These are phyloP conservation scores for Heliocybe sulcata DNA, from an alignment of 1,284 basidiomycete species.

Conservation along the genomic window DNA sequence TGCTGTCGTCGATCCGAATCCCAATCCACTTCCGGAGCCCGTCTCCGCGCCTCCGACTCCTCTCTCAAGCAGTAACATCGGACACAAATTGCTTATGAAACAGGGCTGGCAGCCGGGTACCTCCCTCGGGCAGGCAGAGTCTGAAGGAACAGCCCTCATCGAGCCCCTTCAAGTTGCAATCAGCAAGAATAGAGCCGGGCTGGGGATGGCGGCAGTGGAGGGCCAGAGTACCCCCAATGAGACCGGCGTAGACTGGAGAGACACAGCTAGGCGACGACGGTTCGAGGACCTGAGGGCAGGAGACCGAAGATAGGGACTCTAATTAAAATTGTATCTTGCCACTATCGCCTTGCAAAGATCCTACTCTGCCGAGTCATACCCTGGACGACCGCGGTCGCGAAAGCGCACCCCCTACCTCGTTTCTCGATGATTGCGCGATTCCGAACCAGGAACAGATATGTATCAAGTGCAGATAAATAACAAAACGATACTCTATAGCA, in stretches of 20 bases:
- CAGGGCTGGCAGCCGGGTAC: conserved; percentile 72
- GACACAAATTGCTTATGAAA: conserved; percentile 57
- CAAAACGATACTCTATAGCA: background rate
- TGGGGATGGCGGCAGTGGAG: conserved; percentile 31
- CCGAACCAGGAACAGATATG: background rate
- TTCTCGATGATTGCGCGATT: no score
- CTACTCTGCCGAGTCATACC: no score
- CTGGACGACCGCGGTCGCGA: no score
- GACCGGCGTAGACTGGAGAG: conserved; percentile 17
- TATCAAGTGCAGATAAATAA: background rate
- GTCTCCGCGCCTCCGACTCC: conserved; percentile 34
- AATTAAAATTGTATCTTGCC: no score
- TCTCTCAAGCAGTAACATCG: conserved; percentile 52
- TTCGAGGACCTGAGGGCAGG: conserved; percentile 15
- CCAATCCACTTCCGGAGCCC: conserved; percentile 12
- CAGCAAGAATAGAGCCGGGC: conserved; percentile 39
- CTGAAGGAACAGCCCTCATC: conserved; percentile 32
- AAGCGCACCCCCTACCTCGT: no score
- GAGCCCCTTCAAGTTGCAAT: conserved; percentile 46
- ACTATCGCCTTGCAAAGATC: no score
- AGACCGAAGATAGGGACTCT: no score
- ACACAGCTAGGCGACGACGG: conserved; percentile 18
- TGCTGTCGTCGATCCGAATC: conserved; percentile 6
- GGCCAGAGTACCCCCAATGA: background rate
- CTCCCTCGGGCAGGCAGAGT: conserved; percentile 37